phyloP scores from a whole-genome alignment of 306 rosid genomes.

The Rosa rugosa region DNA sequence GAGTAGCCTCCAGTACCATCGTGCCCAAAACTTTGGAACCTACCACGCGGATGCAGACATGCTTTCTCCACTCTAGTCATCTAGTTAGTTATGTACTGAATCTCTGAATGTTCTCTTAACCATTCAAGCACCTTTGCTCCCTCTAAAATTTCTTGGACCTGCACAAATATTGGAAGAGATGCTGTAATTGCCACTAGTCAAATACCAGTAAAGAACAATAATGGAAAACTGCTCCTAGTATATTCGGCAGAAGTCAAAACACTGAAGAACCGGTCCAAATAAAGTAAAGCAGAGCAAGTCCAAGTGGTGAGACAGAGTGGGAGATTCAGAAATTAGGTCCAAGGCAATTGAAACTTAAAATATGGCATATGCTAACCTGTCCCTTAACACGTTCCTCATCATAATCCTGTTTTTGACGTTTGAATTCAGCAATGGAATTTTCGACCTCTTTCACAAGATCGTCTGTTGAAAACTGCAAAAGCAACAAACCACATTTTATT shows the following conservation, averaged over 20 bases:
- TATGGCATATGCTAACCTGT: conserved; percentile 52
- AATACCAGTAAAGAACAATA: background rate
- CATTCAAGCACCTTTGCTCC: conserved; percentile 99
- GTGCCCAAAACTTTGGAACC: conserved; percentile 3
- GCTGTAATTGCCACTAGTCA: background rate
- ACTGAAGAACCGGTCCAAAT: background rate
- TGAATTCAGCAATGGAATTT: conserved; percentile 80
- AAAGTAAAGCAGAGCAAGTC: background rate
- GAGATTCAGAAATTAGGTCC: background rate
- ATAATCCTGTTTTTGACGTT: conserved; percentile 75
- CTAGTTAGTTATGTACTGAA: conserved; percentile 62
- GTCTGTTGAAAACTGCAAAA: conserved; percentile 67
- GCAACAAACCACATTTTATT: background rate
- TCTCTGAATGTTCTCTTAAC: conserved; percentile 79
- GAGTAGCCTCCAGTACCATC: conserved; percentile 8
- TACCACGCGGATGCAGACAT: background rate
- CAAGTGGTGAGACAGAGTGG: background rate
- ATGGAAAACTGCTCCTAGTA: background rate
- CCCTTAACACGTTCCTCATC: conserved; percentile 82
- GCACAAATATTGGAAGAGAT: conserved; percentile 22
- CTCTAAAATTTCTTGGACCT: conserved; percentile 96
- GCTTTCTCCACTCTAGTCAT: conserved; percentile 28
- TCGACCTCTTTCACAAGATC: conserved; percentile 89
- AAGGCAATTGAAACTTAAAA: conserved; percentile 10
- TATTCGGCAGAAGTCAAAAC: no score